Evolutionary conservation across 305 asterid species (phyloP).

Genomic region (Fraxinus platypoda): DNA sequence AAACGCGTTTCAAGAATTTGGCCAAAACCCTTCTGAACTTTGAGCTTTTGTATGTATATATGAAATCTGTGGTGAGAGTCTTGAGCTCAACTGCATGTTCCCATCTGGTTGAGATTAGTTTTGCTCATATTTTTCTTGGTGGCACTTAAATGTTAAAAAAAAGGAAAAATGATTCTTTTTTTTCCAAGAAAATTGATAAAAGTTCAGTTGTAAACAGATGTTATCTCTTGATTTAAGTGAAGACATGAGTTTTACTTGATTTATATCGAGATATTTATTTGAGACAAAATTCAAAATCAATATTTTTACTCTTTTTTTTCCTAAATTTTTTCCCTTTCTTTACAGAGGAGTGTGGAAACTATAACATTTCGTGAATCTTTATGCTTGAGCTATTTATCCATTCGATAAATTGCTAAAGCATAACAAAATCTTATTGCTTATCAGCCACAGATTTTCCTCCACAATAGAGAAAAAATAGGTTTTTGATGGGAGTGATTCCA

Average conservation of each 20-base stretch:
- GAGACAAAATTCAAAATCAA: not conserved
- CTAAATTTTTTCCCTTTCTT: not conserved
- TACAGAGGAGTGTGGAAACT: not conserved
- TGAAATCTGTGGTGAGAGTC: not conserved
- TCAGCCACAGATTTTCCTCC: not conserved
- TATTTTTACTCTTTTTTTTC: not conserved
- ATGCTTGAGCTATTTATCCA: not conserved
- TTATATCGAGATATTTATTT: not conserved
- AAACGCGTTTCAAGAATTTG: not conserved
- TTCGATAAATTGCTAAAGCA: not conserved
- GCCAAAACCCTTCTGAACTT: slow-evolving; percentile 8
- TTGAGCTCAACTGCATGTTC: not conserved
- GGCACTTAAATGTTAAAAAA: not conserved
- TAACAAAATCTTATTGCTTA: not conserved
- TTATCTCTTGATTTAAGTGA: not conserved
- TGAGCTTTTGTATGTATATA: not conserved
- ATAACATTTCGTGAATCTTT: not conserved
- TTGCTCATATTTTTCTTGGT: not conserved
- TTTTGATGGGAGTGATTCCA: not conserved
- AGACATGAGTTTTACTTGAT: not conserved
- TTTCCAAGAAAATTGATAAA: not conserved
- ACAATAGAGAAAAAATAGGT: not conserved
- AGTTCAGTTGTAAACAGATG: not conserved
- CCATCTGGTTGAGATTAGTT: not conserved
- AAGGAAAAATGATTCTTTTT: not conserved